Conservation (phyloP, 192 early-diverging fungal genomes). For the Jimgerdemannia flammicorona region DNA sequence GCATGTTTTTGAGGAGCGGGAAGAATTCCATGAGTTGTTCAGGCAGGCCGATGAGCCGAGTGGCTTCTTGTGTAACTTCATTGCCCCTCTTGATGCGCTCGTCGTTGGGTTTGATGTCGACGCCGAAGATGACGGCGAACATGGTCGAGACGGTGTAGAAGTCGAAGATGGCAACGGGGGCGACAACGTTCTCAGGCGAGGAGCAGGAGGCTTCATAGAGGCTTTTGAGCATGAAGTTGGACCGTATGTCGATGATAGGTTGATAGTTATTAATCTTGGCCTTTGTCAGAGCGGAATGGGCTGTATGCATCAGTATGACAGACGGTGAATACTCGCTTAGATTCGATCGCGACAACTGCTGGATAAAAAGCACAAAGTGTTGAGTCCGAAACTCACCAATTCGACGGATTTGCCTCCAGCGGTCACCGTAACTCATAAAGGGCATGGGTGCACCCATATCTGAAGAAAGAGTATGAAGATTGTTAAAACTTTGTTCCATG, state of each 20-base stretch:
- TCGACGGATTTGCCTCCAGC: conserved; percentile 23
- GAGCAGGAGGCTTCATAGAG: background rate
- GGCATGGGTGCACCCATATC: conserved; percentile 25
- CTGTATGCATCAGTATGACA: conserved; percentile 1
- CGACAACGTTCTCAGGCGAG: background rate
- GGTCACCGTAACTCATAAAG: conserved; percentile 26
- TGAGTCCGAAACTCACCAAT: conserved; percentile 15
- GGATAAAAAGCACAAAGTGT: background rate
- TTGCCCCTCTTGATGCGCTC: conserved; percentile 28
- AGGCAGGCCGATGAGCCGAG: conserved; percentile 11
- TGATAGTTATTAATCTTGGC: conserved; percentile 30
- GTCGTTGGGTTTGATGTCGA: conserved; percentile 12
- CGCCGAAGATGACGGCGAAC: conserved; percentile 23
- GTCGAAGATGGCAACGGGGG: conserved; percentile 8
- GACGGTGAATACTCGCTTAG: too few relatives aligned
- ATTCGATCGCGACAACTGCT: background rate
- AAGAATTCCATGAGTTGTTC: conserved; percentile 31
- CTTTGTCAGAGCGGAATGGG: conserved; percentile 24
- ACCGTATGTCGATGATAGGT: conserved; percentile 16
- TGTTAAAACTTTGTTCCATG: background rate
- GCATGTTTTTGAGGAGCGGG: conserved; percentile 19
- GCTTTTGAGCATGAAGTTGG: background rate
- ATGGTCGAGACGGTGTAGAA: conserved; percentile 29
- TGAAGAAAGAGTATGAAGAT: background rate
- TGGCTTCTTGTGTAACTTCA: conserved; percentile 17